Base-by-base conservation (phyloP, 2,329 filamentous ascomycete genomes). In the Lecanicillium sp. region DNA sequence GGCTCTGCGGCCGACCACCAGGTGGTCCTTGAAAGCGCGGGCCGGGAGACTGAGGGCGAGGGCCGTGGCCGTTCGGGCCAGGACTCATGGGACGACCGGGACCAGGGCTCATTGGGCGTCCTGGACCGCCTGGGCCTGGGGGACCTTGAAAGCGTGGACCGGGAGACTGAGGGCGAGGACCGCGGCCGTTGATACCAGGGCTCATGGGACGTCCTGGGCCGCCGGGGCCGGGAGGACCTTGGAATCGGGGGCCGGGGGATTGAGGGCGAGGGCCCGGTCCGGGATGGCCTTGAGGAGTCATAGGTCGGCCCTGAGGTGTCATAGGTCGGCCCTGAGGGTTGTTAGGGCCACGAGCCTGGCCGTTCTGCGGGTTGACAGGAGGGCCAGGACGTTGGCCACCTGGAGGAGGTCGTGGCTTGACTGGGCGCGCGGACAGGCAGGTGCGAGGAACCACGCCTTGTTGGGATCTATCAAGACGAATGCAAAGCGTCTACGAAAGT, bases 381-480 rank as follows among this genome's bases (percentile, higher is more conserved):
- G 69, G 75, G 28, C 74, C 73, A 44, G 44, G 44, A 14, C 68
- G 66, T 37, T 70, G 70, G 37, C 67, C 67, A 22, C 66, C 65
- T 38, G 62, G 67, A 15, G 66, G 67, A 29, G 75, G 68, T 33
- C 88, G 83, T 33, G 89, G 86, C 69, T 94, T 95, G 45, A 96
- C 84, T 14, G 90, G 87, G 35, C 88, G 81, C 42, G 87, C 85
- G 12, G 92, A 96, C 35, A 98, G 73, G 64, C 92, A 98, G 28
- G 89, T 95, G 50, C 92, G 80, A 12, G 92, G 92, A 41, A 85
- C 86, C 37, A 96, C 92, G 68, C 92, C 92, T 67, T 96, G 89
- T 52, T 85, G 74, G 44, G 87, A 89, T 47, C 88, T 83, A 61
- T 96, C 89, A 52, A 96, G 80, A 48, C 83, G 83, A 50, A 88